phyloP scores from a whole-genome alignment of 148 eudicot genomes.

The Talinum fruticosum region DNA sequence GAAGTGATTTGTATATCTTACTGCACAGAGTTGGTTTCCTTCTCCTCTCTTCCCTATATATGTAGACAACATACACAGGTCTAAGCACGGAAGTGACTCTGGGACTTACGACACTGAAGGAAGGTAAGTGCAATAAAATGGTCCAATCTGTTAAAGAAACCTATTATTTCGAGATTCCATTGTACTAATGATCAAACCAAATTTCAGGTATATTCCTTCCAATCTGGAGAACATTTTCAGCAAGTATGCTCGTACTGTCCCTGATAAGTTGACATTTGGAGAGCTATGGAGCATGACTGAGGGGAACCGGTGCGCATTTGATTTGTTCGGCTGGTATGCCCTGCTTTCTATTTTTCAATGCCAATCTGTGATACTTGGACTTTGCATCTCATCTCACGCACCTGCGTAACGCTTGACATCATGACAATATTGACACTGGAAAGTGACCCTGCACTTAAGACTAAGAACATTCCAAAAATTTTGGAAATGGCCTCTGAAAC shows the following conservation, averaged over 20 bases:
- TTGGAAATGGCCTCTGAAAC: neutral
- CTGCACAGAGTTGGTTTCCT: constrained; percentile 65
- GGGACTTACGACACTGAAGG: constrained; percentile 76
- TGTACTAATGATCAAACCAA: neutral
- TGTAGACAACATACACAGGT: constrained; percentile 55
- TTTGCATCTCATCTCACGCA: neutral
- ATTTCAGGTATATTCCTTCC: constrained; percentile 49
- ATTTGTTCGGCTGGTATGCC: constrained; percentile 65
- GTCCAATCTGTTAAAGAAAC: neutral
- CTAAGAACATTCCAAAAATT: neutral
- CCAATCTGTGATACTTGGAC: neutral
- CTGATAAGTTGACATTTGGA: constrained; percentile 61
- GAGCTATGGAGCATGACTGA: constrained; percentile 89
- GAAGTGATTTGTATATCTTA: neutral
- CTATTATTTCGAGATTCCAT: neutral
- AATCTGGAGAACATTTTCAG: constrained; percentile 66
- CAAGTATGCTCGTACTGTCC: constrained; percentile 68
- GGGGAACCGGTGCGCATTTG: constrained; percentile 56
- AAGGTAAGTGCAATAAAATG: constrained; percentile 37
- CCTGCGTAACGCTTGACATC: neutral
- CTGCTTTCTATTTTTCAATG: neutral
- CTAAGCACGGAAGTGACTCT: constrained; percentile 76
- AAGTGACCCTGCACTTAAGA: neutral
- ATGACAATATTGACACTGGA: neutral
- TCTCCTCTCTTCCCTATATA: constrained; percentile 54